Percentiles rank a stretch among this genome's conserved stretches.
These are phyloP conservation scores for Schoenoplectus triqueter DNA, from an alignment of 202 grass and related monocot species.

Conservation along the genomic window DNA sequence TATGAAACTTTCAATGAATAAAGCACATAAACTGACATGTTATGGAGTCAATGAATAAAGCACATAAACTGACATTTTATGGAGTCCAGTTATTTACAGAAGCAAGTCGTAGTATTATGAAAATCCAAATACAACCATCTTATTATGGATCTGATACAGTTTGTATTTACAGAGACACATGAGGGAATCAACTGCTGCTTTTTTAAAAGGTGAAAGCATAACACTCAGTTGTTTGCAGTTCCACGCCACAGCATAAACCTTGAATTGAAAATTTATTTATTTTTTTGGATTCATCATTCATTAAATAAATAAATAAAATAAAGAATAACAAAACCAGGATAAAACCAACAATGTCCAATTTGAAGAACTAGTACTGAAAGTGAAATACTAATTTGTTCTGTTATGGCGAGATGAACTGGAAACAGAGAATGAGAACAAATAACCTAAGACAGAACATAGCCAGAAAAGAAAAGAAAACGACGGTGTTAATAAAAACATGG, in stretches of 20 bases:
- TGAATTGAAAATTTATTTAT: not conserved
- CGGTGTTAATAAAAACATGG: not conserved
- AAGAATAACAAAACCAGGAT: not conserved
- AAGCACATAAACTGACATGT: too few relatives aligned
- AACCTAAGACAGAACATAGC: constrained; percentile 5
- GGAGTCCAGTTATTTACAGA: not conserved
- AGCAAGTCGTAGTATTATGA: not conserved
- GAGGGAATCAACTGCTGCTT: too few relatives aligned
- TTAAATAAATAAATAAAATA: not conserved
- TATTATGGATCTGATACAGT: not conserved
- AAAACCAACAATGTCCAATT: constrained; percentile 2
- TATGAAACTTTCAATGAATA: too few relatives aligned
- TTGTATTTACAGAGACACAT: not conserved
- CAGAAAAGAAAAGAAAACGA: not conserved
- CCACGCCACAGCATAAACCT: not conserved
- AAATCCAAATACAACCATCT: not conserved
- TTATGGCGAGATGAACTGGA: not conserved
- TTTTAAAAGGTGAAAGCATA: too few relatives aligned
- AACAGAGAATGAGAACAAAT: constrained; percentile 14
- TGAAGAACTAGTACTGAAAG: constrained; percentile 7
- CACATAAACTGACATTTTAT: not conserved
- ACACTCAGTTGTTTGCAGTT: not conserved
- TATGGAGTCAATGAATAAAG: too few relatives aligned
- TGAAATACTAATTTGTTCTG: constrained; percentile 14
- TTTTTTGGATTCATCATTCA: too few relatives aligned